Conservation (phyloP, 805 yeast species). For the Starmerella bombicola region DNA sequence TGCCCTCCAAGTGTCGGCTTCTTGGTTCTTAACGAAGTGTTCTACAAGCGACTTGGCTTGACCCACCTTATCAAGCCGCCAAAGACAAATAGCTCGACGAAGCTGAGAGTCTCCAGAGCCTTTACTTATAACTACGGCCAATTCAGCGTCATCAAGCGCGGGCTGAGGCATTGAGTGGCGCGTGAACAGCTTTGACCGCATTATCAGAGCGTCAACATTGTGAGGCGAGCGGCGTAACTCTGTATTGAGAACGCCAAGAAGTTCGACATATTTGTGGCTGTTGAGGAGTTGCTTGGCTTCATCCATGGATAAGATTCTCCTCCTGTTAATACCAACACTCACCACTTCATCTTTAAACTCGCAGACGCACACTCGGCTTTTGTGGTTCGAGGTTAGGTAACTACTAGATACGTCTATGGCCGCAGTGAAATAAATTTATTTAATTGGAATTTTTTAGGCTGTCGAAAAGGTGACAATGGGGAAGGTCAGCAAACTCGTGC, state of each 20-base stretch:
- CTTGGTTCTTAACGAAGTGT: conserved; percentile 18
- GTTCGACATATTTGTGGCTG: conserved; percentile 11
- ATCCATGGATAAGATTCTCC: too few species aligned
- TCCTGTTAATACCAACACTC: too few species aligned
- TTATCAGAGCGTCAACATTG: conserved; percentile 12
- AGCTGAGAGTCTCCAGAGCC: conserved; percentile 25
- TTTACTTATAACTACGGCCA: conserved; percentile 13
- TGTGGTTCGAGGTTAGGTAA: too few species aligned
- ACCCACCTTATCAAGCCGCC: conserved; percentile 18
- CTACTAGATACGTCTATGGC: too few species aligned
- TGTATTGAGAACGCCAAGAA: conserved; percentile 7
- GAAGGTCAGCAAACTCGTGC: conserved; percentile 42
- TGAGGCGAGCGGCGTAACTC: conserved; percentile 11
- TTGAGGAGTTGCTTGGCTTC: conserved; percentile 3
- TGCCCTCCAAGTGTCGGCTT: conserved; percentile 13
- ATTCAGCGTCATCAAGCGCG: conserved; percentile 23
- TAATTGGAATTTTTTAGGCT: not conserved
- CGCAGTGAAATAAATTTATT: not conserved
- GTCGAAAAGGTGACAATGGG: conserved; percentile 6
- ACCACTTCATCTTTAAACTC: too few species aligned
- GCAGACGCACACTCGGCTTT: too few species aligned
- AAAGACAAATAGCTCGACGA: conserved; percentile 27
- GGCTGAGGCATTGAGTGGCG: conserved; percentile 14
- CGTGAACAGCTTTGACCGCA: conserved; percentile 18
- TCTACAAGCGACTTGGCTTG: conserved; percentile 22